Base-by-base conservation (phyloP, 495 filamentous ascomycete species). In the Neurospora pannonica region DNA sequence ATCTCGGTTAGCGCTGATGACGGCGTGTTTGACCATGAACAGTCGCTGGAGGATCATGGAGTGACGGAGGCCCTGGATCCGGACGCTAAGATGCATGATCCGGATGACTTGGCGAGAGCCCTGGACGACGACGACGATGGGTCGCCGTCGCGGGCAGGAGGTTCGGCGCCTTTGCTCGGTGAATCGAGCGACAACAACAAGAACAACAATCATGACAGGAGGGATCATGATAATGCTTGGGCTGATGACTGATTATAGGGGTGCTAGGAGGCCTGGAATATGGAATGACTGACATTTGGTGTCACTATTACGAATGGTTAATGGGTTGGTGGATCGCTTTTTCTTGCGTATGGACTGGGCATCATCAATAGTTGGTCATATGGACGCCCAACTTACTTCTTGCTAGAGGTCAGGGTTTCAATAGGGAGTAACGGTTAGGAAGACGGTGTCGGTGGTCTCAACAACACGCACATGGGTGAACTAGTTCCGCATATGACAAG, bases 1-100 rank as follows among this genome's bases (percentile, higher is more conserved):
- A 92, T 97, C 74, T 93, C 91, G 5, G 89, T 97, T 36, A 91
- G 90, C 42, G 93, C 93, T 8, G 93, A 97, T 79, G 92, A 95
- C 43, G 91, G 89, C 4, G 81, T 92, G 34, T 84, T 90, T 21
- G 87, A 89, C 62, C 81, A 85, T 31, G 87, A 87, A 39, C 79
- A 76, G 71, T 78, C 79, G 13, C 75, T 77, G 28, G 75, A 78
- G 13, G 81, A 85, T 37, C 79, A 81, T 62, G 81, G 82, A 69
- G 80, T 80, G 38, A 81, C 82, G 38, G 81, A 81, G 4, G 74
- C 17, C 15, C 82, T 85, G 46, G 84, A 86, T 74, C 86, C 86
- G 4, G 86, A 88, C 79, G 87, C 87, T 4, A 86, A 83, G 80
- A 87, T 89, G 86, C 82, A 81, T 70, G 87, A 89, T 76, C 87